Evolutionary conservation across 1,139 yeast species (phyloP), one percentile per base, ranked within the genome.

Genomic region (Kodamaea anthophila): DNA sequence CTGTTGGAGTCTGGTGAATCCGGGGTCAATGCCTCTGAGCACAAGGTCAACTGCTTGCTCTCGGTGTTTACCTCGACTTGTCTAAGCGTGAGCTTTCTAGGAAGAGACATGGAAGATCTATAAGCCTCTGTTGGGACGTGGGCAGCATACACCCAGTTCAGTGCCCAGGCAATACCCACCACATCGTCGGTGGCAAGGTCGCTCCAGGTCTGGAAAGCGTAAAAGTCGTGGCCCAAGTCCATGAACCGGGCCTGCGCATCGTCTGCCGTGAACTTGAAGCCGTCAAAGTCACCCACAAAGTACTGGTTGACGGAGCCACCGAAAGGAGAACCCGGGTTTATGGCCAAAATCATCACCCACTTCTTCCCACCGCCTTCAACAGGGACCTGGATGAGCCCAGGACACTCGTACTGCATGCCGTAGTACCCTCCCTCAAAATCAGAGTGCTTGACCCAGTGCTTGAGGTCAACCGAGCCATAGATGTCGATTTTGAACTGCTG

Each of bases 91-190:
- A 18, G 25, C 21, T 24, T 24, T 23, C 31, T 28, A 9, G 27
- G 23, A n/a, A 23, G 23, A 4, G 31, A 9, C 26, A 28, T 28
- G 4, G 27, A 20, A 9, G 23, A 18, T 15, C 31, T 18, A 20
- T 23, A 28, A n/a, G 11, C 22, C 5, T 21, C 21, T 14, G 26
- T 28, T 6, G 31, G 26, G 10, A 20, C 27, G 8, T 18, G 15
- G 6, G 25, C 25, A 23, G 26, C 27, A 10, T 28, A 28, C 20
- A 23, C 15, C 31, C 31, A 28, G 23, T 28, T 23, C 31, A 28
- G 27, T 15, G 31, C 31, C 31, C 31, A 28, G 5, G 31, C 31
- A 23, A 28, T 19, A 23, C 26, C 31, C 5, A 28, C 11, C 13
- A 23, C 31, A 9, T 23, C 23, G 9, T 23, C 21, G 15, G 24